A percentile compares a stretch with the other conserved stretches of the same genome.
Conservation (phyloP, 2,329 filamentous ascomycete species). For the Xylaria sp. region DNA sequence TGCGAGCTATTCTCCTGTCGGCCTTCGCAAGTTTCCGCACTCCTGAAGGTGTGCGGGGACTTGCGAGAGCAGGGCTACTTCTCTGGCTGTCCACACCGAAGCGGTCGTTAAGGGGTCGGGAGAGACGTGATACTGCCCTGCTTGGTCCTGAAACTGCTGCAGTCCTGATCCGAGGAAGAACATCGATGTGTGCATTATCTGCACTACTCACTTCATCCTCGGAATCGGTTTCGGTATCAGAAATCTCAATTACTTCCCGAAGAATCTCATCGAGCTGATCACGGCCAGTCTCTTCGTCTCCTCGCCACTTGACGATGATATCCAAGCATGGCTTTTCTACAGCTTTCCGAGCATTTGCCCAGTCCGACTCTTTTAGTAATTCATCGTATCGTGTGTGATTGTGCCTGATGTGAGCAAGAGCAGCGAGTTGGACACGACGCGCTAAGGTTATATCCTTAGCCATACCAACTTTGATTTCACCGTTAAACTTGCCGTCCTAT, state of each 20-base stretch:
- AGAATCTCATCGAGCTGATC: conserved; percentile 75
- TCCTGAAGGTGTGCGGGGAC: conserved; percentile 39
- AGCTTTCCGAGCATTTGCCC: conserved; percentile 69
- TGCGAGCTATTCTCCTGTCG: conserved; percentile 46
- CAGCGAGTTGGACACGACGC: conserved; percentile 72
- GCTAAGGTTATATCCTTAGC: conserved; percentile 66
- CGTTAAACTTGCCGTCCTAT: conserved; percentile 63
- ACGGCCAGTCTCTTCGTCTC: conserved; percentile 74
- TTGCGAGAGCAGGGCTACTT: conserved; percentile 36
- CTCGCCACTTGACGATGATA: conserved; percentile 76
- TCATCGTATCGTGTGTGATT: conserved; percentile 74
- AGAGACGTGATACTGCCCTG: conserved; percentile 27
- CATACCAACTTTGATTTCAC: conserved; percentile 68
- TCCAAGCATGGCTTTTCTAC: conserved; percentile 72
- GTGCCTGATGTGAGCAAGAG: conserved; percentile 74
- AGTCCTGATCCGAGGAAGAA: conserved; percentile 26
- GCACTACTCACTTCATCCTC: conserved; percentile 48
- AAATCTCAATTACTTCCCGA: conserved; percentile 73
- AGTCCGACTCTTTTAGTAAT: conserved; percentile 67
- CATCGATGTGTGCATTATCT: conserved; percentile 37
- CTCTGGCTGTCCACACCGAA: conserved; percentile 24
- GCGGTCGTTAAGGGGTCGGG: conserved; percentile 22
- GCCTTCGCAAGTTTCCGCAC: conserved; percentile 43
- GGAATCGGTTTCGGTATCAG: conserved; percentile 64
- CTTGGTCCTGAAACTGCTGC: conserved; percentile 17